Evolutionary conservation across 805 yeast species (phyloP), one percentile per base, ranked within the genome.

Genomic region (Kodamaea lidongshanica): DNA sequence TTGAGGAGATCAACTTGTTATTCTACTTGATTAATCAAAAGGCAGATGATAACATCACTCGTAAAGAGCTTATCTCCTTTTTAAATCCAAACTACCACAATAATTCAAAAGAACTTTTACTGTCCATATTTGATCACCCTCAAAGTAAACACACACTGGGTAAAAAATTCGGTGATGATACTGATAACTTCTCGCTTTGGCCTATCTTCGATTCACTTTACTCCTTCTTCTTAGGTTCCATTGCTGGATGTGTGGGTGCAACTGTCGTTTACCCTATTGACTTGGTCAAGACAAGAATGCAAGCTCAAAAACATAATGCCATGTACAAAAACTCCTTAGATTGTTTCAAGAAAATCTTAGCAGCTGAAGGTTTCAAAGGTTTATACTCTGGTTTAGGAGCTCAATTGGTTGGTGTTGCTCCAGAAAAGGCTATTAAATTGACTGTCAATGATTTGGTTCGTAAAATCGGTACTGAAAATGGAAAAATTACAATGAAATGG

Each of bases 241-340:
- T 88, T 29, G 97, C 98, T 18, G 98, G 98, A 36, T 92, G 96
- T 45, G 77, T 89, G 57, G 98, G 98, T 39, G 96, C 98, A n/a
- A 85, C 96, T 5, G 84, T 82, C 10, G 98, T 89, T 25, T 89
- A 89, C 55, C 98, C 98, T 18, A 92, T 92, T 43, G 98, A 89
- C 60, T 67, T 92, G 54, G 87, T 89, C 41, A 89, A 89, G 62
- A 89, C 98, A 4, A 76, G 97, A 56, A 86, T 89, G 94, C 98
- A 89, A 62, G 94, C 94, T 38, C 97, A 89, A 63, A 74, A 86
- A 42, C 74, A 76, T 37, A 67, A 73, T 28, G 61, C 79, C 1
- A 61, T 77, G 27, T 89, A 89, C 58, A 74, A 72, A 39, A 86
- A 83, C 48, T 87, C 95, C 6, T 38, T 78, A 14, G 96, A 89